Evolutionary conservation across 2,329 filamentous ascomycete species (phyloP), one percentile per base, ranked within the genome.

Genomic region (Alternaria sp.): DNA sequence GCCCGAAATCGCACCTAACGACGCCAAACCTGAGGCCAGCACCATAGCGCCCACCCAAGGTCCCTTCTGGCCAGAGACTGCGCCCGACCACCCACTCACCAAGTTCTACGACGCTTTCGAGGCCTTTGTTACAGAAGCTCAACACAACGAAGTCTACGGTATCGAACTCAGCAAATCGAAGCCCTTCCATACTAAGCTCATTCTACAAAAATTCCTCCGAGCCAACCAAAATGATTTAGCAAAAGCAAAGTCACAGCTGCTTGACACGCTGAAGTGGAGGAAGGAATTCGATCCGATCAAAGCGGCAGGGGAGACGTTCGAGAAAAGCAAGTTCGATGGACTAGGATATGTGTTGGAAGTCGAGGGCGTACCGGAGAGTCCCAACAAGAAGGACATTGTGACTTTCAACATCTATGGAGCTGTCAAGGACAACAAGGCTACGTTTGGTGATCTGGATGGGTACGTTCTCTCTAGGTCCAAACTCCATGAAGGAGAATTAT

Each of bases 321-420:
- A 85, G 70, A 83, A 84, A 65, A 79, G 79, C 57, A 93, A 91
- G 79, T 97, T 95, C 69, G 86, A 83, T 7, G 88, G 88, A 2
- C 78, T 97, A 56, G 94, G 93, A 37, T 97, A 90, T 74, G 85
- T 97, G 50, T 92, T 92, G 1, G 83, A 83, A n/a, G 88, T 95
- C 67, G 79, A 83, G 53, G 81, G 81, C 39, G 82, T 83, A 34
- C 82, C 83, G 1, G 81, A 80, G 26, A 83, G 82, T 50, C 74
- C 80, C 54, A 82, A 81, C 51, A 75, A 86, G 69, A 86, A 89
- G 75, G 84, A 84, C 48, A 77, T 97, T 55, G 88, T 93, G 48
- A 95, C 91, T 2, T 97, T 93, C 90, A 97, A 97, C 77, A 88
- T 97, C 72, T 97, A 98, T 74, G 93, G 93, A 13, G 87, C 87